phyloP scores from a whole-genome alignment of 768 basidiomycete species.

The Lactarius sanguifluus region DNA sequence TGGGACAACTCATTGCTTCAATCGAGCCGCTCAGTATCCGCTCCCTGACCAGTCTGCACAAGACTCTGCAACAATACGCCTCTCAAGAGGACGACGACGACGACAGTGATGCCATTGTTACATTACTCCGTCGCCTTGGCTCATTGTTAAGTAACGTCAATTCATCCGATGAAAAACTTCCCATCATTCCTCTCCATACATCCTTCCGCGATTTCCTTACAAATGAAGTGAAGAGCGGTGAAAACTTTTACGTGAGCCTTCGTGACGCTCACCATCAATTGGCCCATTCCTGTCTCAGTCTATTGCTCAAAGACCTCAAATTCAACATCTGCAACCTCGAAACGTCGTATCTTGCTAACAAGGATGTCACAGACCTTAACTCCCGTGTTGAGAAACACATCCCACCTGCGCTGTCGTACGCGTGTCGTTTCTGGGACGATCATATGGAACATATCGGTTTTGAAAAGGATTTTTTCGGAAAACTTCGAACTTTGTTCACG shows the following conservation, averaged over 20 bases:
- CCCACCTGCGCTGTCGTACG: neutral
- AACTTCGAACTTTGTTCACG: neutral
- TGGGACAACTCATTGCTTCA: neutral
- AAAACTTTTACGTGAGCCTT: neutral
- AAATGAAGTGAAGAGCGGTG: neutral
- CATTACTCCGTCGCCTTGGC: neutral
- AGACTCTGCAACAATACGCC: neutral
- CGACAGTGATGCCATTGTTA: neutral
- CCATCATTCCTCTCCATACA: conserved; percentile 1
- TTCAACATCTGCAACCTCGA: conserved; percentile 8
- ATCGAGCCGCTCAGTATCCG: neutral
- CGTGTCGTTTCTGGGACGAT: conserved; percentile 7
- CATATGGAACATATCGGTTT: neutral
- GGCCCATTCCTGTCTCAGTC: neutral
- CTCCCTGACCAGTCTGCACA: neutral
- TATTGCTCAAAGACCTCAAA: neutral
- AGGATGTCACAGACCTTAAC: neutral
- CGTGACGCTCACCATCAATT: neutral
- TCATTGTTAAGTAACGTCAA: conserved; percentile 10
- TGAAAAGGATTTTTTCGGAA: neutral
- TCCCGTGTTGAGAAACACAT: neutral
- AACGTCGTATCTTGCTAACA: neutral
- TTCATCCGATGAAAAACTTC: neutral
- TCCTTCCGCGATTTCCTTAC: conserved; percentile 8
- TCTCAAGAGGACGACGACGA: too few relatives aligned